Conservation (phyloP, 1,139 yeast species). For the Lodderomyces oxycetoniae region DNA sequence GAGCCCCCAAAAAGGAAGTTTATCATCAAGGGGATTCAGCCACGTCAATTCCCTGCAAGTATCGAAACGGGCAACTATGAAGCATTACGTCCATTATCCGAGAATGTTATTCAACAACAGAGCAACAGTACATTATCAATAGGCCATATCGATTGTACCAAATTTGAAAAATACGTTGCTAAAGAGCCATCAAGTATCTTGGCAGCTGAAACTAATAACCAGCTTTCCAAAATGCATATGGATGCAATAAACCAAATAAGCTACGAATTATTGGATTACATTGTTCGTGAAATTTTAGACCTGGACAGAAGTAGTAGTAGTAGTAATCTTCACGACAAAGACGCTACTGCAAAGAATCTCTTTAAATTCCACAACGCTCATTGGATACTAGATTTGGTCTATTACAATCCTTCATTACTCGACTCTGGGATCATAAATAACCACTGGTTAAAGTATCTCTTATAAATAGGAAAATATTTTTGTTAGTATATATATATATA, state of each 20-base stretch:
- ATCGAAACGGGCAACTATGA: constrained; percentile 45
- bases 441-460: constrained; percentile 39
- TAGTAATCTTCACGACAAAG: constrained; percentile 15
- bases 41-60: constrained; percentile 42
- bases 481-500: too few species aligned
- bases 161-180: constrained; percentile 28
- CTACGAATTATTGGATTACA: constrained; percentile 30
- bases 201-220: constrained; percentile 16
- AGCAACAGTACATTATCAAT: constrained; percentile 23
- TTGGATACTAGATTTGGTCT: constrained; percentile 42
- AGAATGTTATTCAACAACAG: constrained; percentile 2
- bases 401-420: constrained; percentile 39
- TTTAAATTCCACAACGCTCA: constrained; percentile 36
- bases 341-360: constrained; percentile 20
- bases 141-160: constrained; percentile 36
- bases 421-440: constrained; percentile 32
- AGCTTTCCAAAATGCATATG: constrained; percentile 16
- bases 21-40: constrained; percentile 80
- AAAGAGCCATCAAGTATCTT: constrained; percentile 23
- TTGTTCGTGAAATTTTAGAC: constrained; percentile 28
- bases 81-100: constrained; percentile 29
- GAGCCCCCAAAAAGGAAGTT: constrained; percentile 59
- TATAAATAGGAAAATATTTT: constrained; percentile 15
- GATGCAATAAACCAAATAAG: constrained; percentile 27
- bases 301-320: constrained; percentile 6